Evolutionary conservation across 2,329 filamentous ascomycete genomes (phyloP).

Genomic region (Orbilia brochopaga): DNA sequence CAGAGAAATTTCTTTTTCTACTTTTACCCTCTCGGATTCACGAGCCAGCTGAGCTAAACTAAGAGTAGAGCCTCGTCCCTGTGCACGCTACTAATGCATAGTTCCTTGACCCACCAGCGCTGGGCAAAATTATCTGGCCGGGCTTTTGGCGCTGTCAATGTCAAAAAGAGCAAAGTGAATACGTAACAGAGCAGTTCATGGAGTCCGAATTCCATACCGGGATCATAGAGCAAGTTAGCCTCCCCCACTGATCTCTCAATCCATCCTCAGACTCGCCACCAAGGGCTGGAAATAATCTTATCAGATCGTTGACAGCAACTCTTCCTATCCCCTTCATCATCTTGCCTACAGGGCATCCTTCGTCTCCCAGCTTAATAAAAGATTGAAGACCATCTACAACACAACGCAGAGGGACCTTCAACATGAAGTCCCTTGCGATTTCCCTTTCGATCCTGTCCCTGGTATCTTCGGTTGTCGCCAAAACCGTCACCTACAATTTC

Average conservation of each 20-base stretch:
- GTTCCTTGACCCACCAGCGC: too few species aligned
- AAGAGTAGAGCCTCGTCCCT: too few species aligned
- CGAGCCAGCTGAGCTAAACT: too few species aligned
- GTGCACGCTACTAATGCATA: too few species aligned
- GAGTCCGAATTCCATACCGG: not conserved
- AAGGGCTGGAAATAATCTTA: slow-evolving; percentile 45
- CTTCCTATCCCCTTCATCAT: slow-evolving; percentile 18
- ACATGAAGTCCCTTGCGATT: slow-evolving; percentile 42
- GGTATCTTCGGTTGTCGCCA: slow-evolving; percentile 52
- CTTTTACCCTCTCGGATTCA: not conserved
- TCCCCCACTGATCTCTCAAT: slow-evolving; percentile 7
- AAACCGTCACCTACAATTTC: slow-evolving; percentile 68
- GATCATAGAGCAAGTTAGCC: not conserved
- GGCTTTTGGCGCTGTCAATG: too few species aligned
- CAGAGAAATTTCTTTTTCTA: not conserved
- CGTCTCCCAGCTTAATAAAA: not conserved
- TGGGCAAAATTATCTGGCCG: too few species aligned
- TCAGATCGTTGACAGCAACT: slow-evolving; percentile 44
- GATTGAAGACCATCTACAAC: slow-evolving; percentile 18
- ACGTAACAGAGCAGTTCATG: too few species aligned
- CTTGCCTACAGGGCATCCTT: slow-evolving; percentile 1
- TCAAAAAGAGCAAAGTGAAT: too few species aligned
- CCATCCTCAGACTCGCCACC: slow-evolving; percentile 9
- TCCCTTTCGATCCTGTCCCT: slow-evolving; percentile 31
- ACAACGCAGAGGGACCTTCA: slow-evolving; percentile 5